These are phyloP conservation scores for Thelonectria rubi DNA, from an alignment of 2,329 filamentous ascomycete species.

Conservation along the genomic window DNA sequence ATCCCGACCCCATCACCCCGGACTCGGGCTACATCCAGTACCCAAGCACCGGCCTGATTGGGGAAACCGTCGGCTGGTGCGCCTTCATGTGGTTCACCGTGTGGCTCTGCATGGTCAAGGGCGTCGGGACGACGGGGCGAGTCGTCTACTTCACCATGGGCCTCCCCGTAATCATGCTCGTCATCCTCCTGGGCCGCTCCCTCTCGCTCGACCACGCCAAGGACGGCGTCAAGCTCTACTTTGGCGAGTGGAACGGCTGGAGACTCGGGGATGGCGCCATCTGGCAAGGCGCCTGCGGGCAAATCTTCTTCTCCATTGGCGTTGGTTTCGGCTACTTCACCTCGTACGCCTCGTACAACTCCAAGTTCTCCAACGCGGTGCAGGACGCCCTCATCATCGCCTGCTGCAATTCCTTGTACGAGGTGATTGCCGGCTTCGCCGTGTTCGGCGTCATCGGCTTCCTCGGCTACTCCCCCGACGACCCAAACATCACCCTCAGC, in stretches of 20 bases:
- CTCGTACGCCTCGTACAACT: conserved; percentile 66
- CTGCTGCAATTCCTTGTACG: conserved; percentile 64
- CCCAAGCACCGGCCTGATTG: conserved; percentile 56
- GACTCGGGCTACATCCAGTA: no score
- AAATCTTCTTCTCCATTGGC: conserved; percentile 68
- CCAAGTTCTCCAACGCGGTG: conserved; percentile 66
- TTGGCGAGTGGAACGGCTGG: conserved; percentile 57
- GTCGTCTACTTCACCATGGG: conserved; percentile 72
- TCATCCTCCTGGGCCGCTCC: conserved; percentile 64
- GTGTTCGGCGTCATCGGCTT: conserved; percentile 66
- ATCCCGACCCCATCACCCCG: conserved; percentile 53
- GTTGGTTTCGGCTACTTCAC: conserved; percentile 69
- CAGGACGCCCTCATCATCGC: conserved; percentile 67
- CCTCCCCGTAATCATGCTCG: conserved; percentile 63
- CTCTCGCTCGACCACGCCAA: conserved; percentile 63
- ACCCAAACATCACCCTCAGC: conserved; percentile 53
- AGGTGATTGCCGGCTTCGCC: conserved; percentile 60
- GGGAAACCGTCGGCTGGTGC: conserved; percentile 67
- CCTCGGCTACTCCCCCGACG: conserved; percentile 49
- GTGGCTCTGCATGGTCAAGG: conserved; percentile 67
- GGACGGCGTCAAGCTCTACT: conserved; percentile 59
- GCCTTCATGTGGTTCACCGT: conserved; percentile 68
- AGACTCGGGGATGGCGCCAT: conserved; percentile 60
- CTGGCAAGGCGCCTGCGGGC: conserved; percentile 68
- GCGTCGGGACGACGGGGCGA: conserved; percentile 65